These are phyloP conservation scores for Pythium grandisporangium DNA, from an alignment of 352 stramenopile species.

Conservation along the genomic window DNA sequence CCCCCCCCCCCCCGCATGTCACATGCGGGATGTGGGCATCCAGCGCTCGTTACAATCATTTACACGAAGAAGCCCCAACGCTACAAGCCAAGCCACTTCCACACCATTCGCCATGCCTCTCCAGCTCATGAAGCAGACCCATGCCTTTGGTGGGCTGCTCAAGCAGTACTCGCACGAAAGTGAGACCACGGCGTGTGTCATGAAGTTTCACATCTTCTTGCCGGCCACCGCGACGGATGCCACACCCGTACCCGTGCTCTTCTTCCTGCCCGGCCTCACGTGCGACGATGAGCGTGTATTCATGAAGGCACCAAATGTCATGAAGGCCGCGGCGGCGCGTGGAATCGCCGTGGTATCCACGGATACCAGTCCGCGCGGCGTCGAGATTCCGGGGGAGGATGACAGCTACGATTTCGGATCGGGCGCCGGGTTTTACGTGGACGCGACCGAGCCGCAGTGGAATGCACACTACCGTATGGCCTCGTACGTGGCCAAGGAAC, in stretches of 20 bases:
- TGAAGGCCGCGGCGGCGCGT: constrained; percentile 82
- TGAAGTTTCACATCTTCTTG: constrained; percentile 90
- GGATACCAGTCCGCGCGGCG: constrained; percentile 93
- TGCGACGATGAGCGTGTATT: constrained; percentile 96
- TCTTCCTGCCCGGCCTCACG: constrained; percentile 95
- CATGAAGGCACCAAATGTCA: constrained; percentile 90
- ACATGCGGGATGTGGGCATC: no score
- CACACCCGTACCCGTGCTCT: constrained; percentile 83
- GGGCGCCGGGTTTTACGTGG: constrained; percentile 96
- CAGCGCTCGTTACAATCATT: no score
- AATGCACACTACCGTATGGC: constrained; percentile 96
- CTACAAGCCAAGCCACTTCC: no score
- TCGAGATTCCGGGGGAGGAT: constrained; percentile 89
- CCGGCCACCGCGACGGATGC: constrained; percentile 49
- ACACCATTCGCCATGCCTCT: constrained; percentile 19
- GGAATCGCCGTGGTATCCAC: constrained; percentile 93
- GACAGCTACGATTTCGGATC: constrained; percentile 96
- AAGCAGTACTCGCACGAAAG: constrained; percentile 85
- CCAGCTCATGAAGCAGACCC: constrained; percentile 69
- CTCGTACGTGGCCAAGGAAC: constrained; percentile 94
- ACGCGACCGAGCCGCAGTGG: constrained; percentile 93
- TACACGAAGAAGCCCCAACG: no score
- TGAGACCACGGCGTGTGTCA: constrained; percentile 68
- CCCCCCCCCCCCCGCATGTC: no score
- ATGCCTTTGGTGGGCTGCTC: constrained; percentile 68